Evolutionary conservation across 2,329 filamentous ascomycete species (phyloP), one percentile per base, ranked within the genome.

Genomic region (Paecilomyces niveus): DNA sequence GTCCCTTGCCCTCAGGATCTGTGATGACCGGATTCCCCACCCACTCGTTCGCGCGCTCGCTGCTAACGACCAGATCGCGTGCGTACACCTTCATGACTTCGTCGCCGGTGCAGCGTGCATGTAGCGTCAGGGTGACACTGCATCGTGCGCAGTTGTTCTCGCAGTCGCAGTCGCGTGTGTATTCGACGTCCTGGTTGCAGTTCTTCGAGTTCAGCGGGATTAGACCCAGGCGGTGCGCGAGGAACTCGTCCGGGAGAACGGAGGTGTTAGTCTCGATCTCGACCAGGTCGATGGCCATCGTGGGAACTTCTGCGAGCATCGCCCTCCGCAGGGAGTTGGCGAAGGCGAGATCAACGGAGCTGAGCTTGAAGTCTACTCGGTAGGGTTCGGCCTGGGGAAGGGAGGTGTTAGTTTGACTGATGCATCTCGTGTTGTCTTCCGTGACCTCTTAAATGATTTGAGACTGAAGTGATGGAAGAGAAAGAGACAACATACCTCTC

Each of bases 161-260:
- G 80, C 94, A 99, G 71, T 96, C 91, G 80, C 94, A 99, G 76
- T 97, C 93, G 70, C 93, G 89, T 54, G 89, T 89, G 78, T 96
- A 96, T 63, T 89, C 82, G 62, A 97, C 83, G 55, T 86, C 82
- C 67, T 88, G 83, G 64, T 92, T 89, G 67, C 93, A 87, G 70
- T 90, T 89, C 69, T 90, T 89, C 59, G 90, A 90, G 72, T 89
- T 87, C 54, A 99, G 85, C 0, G 94, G 94, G 58, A 97, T 86
- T 53, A 97, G 85, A 32, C 94, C 93, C 13, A 99, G 83, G 53
- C 93, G 89, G 76, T 97, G 93, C 54, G 90, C 89, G 65, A 99
- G 87, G 75, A 97, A 96, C 76, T 99, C 93, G 76, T 99, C 93
- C 61, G 93, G 90, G 13, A 97, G 85, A 3, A 97, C 92, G n/a